Base-by-base conservation (phyloP, 306 rosid species). In the Prunus mira region DNA sequence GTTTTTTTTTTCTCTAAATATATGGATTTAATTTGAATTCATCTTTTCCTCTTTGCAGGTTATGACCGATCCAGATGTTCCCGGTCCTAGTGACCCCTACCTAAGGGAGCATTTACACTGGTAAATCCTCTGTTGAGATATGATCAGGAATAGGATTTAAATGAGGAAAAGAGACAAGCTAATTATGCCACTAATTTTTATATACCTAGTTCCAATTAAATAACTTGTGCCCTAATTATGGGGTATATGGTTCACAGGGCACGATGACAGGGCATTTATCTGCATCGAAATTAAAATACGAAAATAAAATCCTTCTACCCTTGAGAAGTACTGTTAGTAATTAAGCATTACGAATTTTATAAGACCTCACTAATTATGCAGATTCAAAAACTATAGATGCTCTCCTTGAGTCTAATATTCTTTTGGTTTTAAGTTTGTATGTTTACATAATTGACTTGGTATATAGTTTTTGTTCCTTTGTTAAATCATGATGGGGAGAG, bases 71-170 rank as follows among this genome's bases (percentile, higher is more conserved):
- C 97, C 98, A 49, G 97, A 94, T 50, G 98, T 92, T 45, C 98
- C 98, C 18, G 97, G 98, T 74, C 98, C 98, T 6, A 92, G 98
- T 89, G 97, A 94, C 78, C 98, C 98, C 19, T 94, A 86, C 82
- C 74, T 94, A 71, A 87, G 87, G 79, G 97, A 94, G 82, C 98
- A 91, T 74, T 80, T 94, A 32, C 98, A 94, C 87, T 91, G 97
- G 97, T 94, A 88, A 30, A 56, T 22, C 62, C 10, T 56, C 9
- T 13, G 27, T 25, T 56, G 28, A 56, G 57, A 20, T 24, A 34
- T 56, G 62, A 20, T 55, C 61, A 55, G 9, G 3, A 55, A n/a
- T 7, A 55, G 9, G 14, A 13, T 14, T 24, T 12, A 58, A 58
- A 58, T 58, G 13, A 58, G 18, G 65, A 24, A 58, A 22, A 24